Evolutionary conservation across 768 basidiomycete genomes (phyloP).

Genomic region (Cystobasidium onofrii): DNA sequence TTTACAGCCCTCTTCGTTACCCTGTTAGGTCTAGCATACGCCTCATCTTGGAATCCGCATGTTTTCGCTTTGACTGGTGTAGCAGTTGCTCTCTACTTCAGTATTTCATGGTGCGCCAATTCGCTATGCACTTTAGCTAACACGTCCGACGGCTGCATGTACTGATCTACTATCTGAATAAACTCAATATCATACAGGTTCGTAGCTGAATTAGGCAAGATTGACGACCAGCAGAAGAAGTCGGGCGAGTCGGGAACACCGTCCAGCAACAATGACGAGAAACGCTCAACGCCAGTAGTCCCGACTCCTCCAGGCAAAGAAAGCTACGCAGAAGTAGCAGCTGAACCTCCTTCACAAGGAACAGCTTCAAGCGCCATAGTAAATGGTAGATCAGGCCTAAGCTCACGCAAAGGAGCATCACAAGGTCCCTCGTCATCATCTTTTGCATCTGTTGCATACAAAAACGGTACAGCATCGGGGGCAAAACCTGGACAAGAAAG

Average conservation of each 20-base stretch:
- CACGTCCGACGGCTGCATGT: too few relatives aligned
- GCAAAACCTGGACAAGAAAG: background rate
- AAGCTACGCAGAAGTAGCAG: conserved; percentile 1
- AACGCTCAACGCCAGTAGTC: background rate
- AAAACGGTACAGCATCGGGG: too few relatives aligned
- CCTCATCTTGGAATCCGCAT: conserved; percentile 18
- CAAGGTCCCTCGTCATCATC: background rate
- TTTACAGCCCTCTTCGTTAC: conserved; percentile 19
- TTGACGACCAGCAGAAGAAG: conserved; percentile 5
- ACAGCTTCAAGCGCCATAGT: background rate
- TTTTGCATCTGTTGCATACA: background rate
- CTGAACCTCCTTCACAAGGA: background rate
- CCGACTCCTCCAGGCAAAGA: background rate
- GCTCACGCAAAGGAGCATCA: background rate
- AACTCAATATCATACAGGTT: too few relatives aligned
- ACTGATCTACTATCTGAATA: too few relatives aligned
- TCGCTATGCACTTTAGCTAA: too few relatives aligned
- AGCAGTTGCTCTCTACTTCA: background rate
- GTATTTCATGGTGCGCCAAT: conserved; percentile 25
- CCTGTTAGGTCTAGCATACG: conserved; percentile 14
- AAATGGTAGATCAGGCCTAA: background rate
- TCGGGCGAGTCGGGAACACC: background rate
- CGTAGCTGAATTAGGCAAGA: conserved; percentile 12
- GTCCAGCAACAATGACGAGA: background rate
- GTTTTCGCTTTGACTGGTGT: conserved; percentile 17